Evolutionary conservation across 2,329 filamentous ascomycete genomes (phyloP).

Genomic region (Pseudogymnoascus sp.): DNA sequence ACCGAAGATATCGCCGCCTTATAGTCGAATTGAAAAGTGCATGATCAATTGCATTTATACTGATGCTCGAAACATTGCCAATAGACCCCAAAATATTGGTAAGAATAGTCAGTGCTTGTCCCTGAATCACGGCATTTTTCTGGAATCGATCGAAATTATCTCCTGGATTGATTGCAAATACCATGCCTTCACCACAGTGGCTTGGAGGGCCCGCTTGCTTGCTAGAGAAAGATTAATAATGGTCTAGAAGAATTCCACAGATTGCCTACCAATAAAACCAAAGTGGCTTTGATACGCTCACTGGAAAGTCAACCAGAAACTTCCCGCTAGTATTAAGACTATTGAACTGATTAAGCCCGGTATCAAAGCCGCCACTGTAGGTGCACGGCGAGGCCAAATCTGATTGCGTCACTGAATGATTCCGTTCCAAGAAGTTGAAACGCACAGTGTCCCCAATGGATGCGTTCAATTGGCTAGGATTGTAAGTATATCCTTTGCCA

Average conservation of each 20-base stretch:
- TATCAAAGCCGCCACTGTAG: conserved; percentile 56
- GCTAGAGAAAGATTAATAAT: neutral
- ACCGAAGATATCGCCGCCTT: no score
- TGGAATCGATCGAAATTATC: conserved; percentile 20
- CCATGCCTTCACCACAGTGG: conserved; percentile 25
- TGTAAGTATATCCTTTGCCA: conserved; percentile 50
- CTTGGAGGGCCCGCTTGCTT: conserved; percentile 17
- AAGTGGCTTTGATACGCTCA: conserved; percentile 19
- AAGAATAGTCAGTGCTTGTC: neutral
- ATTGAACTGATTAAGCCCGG: conserved; percentile 57
- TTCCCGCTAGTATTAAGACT: conserved; percentile 43
- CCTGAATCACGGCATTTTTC: neutral
- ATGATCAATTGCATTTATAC: no score
- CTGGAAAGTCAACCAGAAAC: conserved; percentile 15
- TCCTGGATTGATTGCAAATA: conserved; percentile 24
- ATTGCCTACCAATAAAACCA: conserved; percentile 23
- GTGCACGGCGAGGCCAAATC: conserved; percentile 57
- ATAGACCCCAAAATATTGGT: neutral
- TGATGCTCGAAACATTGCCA: no score
- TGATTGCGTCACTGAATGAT: conserved; percentile 68
- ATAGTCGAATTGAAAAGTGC: no score
- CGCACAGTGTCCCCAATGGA: conserved; percentile 59
- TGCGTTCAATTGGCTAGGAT: conserved; percentile 51
- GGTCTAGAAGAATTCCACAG: no score
- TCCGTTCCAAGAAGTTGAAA: conserved; percentile 62